Evolutionary conservation across 2,329 filamentous ascomycete genomes (phyloP), one percentile per base, ranked within the genome.

Genomic region (Fusarium cyanostomum): DNA sequence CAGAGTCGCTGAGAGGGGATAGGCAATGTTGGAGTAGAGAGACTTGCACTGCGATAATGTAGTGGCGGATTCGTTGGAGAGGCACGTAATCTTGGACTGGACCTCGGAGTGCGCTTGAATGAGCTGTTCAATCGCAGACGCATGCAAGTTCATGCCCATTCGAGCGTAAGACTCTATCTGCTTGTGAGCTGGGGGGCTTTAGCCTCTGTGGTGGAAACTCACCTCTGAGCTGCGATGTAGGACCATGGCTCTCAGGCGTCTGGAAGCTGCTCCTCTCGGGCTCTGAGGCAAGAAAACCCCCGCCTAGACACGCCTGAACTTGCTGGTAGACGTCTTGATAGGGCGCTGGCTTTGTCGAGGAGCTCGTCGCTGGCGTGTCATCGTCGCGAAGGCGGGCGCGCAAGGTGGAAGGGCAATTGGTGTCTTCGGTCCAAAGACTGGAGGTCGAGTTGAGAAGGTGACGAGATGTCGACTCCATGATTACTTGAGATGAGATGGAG

Each of bases 1-100:
- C 4, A 75, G 52, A 0, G 76, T 78, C 2, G 67, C 70, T 1
- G 70, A 69, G 1, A 78, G 56, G 1, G 75, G 75, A n/a, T 68
- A 70, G 0, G 65, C 49, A 7, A 78, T 70, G 54, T 76, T 76
- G 26, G 59, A 54, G 39, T 77, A 77, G 2, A 78, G 51, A 0
- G 48, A 31, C 4, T 70, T 54, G 12, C 66, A 59, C 11, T 64
- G 52, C 2, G 61, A 39, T 4, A 72, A 41, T 2, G 61, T 49
- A 0, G 54, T 42, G 0, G 66, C 42, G 0, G 71, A 69, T 4
- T 70, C 51, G 1, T 52, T 31, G 1, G 64, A 50, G 9, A 77
- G 70, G 8, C 31, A 13, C 3, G 43, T 41, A 1, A 72, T 72
- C 18, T 59, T 60, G 7, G 64, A 31, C 9, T 68, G 55, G 0